These are phyloP conservation scores for Dalbergia cochinchinensis DNA, from an alignment of 306 rosid genomes.

Conservation along the genomic window DNA sequence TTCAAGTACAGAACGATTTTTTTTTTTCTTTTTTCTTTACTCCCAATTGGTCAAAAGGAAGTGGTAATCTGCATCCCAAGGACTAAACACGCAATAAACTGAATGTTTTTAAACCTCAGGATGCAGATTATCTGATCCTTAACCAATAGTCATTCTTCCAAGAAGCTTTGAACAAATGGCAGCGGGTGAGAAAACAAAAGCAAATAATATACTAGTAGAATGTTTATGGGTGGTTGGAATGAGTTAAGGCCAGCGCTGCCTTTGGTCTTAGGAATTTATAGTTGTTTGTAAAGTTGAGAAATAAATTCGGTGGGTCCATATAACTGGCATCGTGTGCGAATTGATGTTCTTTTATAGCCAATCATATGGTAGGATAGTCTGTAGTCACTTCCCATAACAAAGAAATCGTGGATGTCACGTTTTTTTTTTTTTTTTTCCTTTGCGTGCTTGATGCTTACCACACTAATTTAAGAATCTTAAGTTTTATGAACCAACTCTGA, in stretches of 20 bases:
- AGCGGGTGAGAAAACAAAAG: not conserved
- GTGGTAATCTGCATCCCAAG: conserved; percentile 55
- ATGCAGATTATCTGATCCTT: conserved; percentile 62
- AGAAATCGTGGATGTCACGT: not conserved
- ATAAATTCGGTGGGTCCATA: conserved; percentile 39
- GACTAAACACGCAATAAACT: conserved; percentile 38
- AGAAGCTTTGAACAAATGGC: conserved; percentile 33
- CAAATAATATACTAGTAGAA: conserved; percentile 21
- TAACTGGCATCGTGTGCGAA: no score
- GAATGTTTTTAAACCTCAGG: conserved; percentile 71
- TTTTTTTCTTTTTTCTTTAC: not conserved
- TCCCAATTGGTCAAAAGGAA: conserved; percentile 45
- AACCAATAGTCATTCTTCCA: conserved; percentile 45
- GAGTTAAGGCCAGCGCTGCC: conserved; percentile 32
- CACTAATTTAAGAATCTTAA: conserved; percentile 31
- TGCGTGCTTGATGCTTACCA: conserved; percentile 22
- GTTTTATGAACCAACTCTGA: not conserved
- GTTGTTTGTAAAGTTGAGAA: conserved; percentile 23
- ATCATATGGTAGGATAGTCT: conserved; percentile 25
- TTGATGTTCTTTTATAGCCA: conserved; percentile 47
- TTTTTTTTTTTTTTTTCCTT: no score
- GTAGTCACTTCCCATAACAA: not conserved
- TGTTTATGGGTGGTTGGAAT: not conserved
- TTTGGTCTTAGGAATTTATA: conserved; percentile 59
- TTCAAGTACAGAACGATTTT: not conserved